These are phyloP conservation scores for Dimargaris xerosporica DNA, from an alignment of 192 early-diverging fungal genomes.

Conservation along the genomic window DNA sequence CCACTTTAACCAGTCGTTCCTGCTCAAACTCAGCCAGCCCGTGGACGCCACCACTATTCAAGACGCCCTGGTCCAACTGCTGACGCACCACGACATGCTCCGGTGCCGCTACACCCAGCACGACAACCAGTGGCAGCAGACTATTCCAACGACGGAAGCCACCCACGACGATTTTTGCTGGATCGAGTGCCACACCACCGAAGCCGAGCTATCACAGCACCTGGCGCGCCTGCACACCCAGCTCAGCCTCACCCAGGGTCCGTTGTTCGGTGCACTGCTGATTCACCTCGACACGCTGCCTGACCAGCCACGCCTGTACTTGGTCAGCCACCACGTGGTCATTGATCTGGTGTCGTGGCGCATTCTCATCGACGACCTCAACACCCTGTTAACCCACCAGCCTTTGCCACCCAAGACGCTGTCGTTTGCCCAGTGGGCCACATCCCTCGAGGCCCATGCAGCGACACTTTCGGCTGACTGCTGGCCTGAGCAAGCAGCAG, in stretches of 20 bases:
- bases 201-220: neutral
- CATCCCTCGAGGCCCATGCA: neutral
- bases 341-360: conserved; percentile 22
- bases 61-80: neutral
- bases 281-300: neutral
- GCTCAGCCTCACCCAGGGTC: neutral
- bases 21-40: neutral
- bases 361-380: conserved; percentile 20
- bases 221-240: neutral
- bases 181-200: neutral
- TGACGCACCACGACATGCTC: conserved; percentile 8
- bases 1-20: conserved; percentile 10
- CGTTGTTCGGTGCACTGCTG: neutral
- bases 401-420: conserved; percentile 14
- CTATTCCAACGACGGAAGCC: neutral
- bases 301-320: conserved; percentile 12
- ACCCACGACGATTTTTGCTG: too few species aligned
- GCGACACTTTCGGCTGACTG: neutral
- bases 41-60: neutral
- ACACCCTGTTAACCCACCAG: conserved; percentile 10
- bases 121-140: neutral
- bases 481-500: neutral
- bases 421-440: conserved; percentile 16
- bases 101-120: neutral
- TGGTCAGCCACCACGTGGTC: conserved; percentile 18